A percentile compares a stretch with the other conserved stretches of the same genome.
phyloP scores from a whole-genome alignment of 306 rosid genomes.

The Gillenia trifoliata region DNA sequence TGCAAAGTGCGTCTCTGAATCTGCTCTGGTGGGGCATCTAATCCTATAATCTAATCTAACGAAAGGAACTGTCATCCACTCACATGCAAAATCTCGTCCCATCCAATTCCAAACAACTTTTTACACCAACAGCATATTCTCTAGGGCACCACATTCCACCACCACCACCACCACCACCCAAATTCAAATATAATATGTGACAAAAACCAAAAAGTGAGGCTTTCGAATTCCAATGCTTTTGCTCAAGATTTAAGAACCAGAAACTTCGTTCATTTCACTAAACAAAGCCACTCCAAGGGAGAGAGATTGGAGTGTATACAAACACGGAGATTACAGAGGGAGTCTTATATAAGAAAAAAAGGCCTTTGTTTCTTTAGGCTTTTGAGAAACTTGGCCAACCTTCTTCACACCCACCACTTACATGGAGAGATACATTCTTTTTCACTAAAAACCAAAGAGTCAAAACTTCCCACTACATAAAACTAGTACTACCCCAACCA shows the following conservation, averaged over 20 bases:
- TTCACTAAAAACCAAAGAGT: conserved; percentile 35
- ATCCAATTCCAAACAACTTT: background rate
- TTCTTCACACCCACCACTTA: conserved; percentile 28
- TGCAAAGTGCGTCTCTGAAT: background rate
- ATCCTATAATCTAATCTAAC: background rate
- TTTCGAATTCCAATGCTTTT: background rate
- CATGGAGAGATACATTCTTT: conserved; percentile 47
- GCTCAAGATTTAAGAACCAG: background rate
- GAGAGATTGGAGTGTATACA: conserved; percentile 37
- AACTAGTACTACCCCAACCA: conserved; percentile 14
- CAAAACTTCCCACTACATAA: conserved; percentile 85
- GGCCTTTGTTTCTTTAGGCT: conserved; percentile 55
- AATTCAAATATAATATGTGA: background rate
- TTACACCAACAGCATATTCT: conserved; percentile 6
- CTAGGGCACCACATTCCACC: background rate
- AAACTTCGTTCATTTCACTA: conserved; percentile 21
- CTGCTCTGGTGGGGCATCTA: background rate
- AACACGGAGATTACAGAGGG: conserved; percentile 57
- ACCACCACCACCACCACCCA: background rate
- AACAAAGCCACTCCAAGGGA: conserved; percentile 61
- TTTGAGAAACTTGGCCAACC: conserved; percentile 69
- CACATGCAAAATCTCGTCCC: conserved; percentile 44
- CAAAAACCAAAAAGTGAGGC: background rate
- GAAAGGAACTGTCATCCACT: conserved; percentile 32
- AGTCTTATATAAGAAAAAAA: conserved; percentile 23